Base-by-base conservation (phyloP, 2,329 filamentous ascomycete species). In the Xylariaceae sp. region DNA sequence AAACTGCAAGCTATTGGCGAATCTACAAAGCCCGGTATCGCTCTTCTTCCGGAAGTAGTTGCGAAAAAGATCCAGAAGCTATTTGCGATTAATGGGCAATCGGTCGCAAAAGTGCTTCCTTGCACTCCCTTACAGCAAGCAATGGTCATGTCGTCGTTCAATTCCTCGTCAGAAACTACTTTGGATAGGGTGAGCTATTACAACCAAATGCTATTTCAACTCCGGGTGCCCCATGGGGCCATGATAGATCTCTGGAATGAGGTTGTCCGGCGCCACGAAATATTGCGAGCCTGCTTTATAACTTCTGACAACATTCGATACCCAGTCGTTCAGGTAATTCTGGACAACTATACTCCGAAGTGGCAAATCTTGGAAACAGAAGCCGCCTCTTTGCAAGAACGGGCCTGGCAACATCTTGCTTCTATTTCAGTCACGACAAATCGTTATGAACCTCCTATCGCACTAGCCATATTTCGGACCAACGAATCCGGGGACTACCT, bases 61-160 rank as follows among this genome's bases (percentile, higher is more conserved):
- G 36, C 67, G 0, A 58, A 64, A 12, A 55, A 61, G 30, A 59
- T 78, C 6, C 63, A 59, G 22, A 51, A 66, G 5, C 62, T 60
- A 0, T 72, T 80, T 51, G 42, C 59, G 4, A 15, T 55, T 4
- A 56, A 68, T 2, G 67, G 68, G 0, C 66, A 68, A 4, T 42
- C 61, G 0, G 72, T 87, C 2, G 70, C 79, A 29, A 75, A 73
- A 1, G 76, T 95, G 8, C 71, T 92, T 5, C 91, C 91, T 0
- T 96, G 92, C 66, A 95, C 90, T 1, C 88, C 91, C 0, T 73
- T 96, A 0, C 92, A 96, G 68, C 88, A 95, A 72, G 87, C 86
- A 0, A 96, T 96, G 90, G 75, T 96, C 0, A 85, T 84, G 2
- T 80, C 82, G 8, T 63, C 57, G 3, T 40, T 51, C 13, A 54